These are phyloP conservation scores for Colletotrichum gloeosporioides DNA, from an alignment of 2,329 filamentous ascomycete species.

Conservation along the genomic window DNA sequence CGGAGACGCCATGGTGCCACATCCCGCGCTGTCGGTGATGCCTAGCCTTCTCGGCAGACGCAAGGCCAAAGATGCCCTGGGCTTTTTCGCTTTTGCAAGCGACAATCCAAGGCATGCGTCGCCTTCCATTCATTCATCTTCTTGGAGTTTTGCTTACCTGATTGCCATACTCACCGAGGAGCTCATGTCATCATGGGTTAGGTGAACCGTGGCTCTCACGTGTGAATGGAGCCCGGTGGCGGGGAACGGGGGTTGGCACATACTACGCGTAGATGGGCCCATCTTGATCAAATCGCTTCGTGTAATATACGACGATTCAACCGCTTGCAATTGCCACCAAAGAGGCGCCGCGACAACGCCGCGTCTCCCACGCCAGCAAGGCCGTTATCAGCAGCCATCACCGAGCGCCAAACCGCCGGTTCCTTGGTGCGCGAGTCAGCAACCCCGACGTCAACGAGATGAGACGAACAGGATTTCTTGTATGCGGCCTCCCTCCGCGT, in stretches of 20 bases:
- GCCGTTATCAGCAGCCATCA: conserved; percentile 5
- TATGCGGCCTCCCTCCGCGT: neutral
- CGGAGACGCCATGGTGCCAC: conserved; percentile 1
- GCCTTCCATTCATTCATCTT: neutral
- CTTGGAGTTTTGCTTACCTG: neutral
- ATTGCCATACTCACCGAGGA: neutral
- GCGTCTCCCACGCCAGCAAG: neutral
- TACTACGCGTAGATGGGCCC: neutral
- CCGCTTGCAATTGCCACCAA: conserved; percentile 1
- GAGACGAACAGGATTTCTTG: conserved; percentile 8
- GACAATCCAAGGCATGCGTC: neutral
- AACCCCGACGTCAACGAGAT: neutral
- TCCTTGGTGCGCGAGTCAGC: conserved; percentile 9
- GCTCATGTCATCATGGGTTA: neutral
- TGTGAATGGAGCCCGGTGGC: neutral
- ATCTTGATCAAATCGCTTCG: conserved; percentile 5
- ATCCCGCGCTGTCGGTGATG: conserved; percentile 2
- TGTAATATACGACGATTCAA: neutral
- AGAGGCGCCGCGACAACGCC: neutral
- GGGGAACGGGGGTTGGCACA: neutral
- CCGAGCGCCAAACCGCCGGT: neutral
- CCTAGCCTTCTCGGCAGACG: neutral
- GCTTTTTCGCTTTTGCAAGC: neutral
- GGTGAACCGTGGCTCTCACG: neutral
- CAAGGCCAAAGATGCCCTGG: neutral